Evolutionary conservation across 2,329 filamentous ascomycete genomes (phyloP).

Genomic region (Plenodomus lindquistii): DNA sequence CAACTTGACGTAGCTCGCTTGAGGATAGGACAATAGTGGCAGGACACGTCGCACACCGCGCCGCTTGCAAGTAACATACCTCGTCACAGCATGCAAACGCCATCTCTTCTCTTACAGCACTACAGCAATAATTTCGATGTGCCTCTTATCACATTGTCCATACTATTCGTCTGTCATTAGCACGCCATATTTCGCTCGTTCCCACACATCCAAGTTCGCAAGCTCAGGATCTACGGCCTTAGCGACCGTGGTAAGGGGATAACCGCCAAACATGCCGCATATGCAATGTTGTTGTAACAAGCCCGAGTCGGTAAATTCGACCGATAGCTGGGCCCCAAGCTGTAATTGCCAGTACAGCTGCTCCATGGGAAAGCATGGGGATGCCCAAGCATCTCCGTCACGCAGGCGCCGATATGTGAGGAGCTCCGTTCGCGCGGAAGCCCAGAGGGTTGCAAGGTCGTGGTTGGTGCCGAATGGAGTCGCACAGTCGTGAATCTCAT

Average conservation of each 20-base stretch:
- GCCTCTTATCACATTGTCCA: no score
- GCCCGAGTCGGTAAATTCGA: constrained; percentile 2
- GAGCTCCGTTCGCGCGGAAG: constrained; percentile 44
- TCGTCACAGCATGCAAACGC: no score
- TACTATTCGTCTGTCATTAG: no score
- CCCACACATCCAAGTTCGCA: constrained; percentile 18
- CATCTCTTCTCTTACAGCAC: no score
- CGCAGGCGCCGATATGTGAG: constrained; percentile 42
- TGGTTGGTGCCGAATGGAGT: no score
- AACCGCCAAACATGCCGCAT: constrained; percentile 5
- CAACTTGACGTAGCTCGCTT: no score
- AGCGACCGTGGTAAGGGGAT: background rate
- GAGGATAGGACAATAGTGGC: no score
- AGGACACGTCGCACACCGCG: no score
- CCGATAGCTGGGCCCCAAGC: background rate
- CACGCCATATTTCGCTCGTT: constrained; percentile 11
- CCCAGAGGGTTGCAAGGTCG: constrained; percentile 33
- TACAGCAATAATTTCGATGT: no score
- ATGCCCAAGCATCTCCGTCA: constrained; percentile 25
- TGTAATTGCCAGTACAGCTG: constrained; percentile 6
- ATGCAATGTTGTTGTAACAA: constrained; percentile 12
- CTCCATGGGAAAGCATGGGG: constrained; percentile 16
- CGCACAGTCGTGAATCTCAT: no score
- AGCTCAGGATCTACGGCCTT: constrained; percentile 8
- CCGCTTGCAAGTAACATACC: no score